Evolutionary conservation across 2,329 filamentous ascomycete genomes (phyloP), one percentile per base, ranked within the genome.

Genomic region (Lizonia empirigonia): DNA sequence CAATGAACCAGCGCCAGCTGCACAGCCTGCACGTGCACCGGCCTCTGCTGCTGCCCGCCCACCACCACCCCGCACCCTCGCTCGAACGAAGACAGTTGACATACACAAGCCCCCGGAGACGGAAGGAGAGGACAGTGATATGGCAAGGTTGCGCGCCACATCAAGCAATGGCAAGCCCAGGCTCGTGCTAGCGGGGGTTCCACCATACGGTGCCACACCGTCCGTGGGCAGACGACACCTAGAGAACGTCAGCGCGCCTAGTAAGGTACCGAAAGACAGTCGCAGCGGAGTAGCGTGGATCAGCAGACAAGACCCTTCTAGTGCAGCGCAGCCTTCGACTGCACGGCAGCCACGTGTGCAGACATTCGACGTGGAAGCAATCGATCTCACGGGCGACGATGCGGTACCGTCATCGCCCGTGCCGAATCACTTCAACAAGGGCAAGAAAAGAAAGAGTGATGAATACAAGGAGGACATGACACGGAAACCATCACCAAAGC

Each of bases 391-490:
- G 4, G 68, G 63, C 15, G 65, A 67, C 13, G 60, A 61, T 16
- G 58, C 64, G 3, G 29, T 13, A 7, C 53, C 30, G 7, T 56
- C 56, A 13, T 65, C 61, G 26, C 62, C 65, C 10, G 56, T 57
- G 29, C 56, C 58, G 12, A 46, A 33, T 19, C 55, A 55, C 10
- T 41, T 38, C 9, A 53, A 46, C 33, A 64, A 64, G 27, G 58
- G 66, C 23, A 73, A 72, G 48, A 80, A 79, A 61, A 69, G 77
- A 34, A 78, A 78, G 62, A 79, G 77, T 58, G 73, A 75, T n/a
- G 76, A 78, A 47, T 72, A 70, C 37, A 73, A 71, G 26, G 55
- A 59, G 22, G 71, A 71, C 26, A 16, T 62, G 4, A 41, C 44
- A 16, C 55, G 40, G 2, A 29, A 36, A 20, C 62, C 59, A 34